These are phyloP conservation scores for Steccherinum ochraceum DNA, from an alignment of 768 basidiomycete species.

Conservation along the genomic window DNA sequence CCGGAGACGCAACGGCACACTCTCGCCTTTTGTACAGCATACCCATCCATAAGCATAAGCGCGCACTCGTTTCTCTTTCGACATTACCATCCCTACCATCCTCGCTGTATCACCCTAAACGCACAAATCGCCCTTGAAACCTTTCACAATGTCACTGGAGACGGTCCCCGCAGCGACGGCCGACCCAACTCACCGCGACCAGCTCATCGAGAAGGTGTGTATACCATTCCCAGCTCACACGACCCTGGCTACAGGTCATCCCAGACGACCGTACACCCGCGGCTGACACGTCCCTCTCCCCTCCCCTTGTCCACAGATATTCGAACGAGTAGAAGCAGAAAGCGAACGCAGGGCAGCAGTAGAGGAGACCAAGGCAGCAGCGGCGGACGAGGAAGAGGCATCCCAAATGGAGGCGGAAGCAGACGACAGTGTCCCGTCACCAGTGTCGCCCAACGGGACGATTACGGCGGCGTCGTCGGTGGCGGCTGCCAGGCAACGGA, in stretches of 20 bases:
- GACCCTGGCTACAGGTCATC: neutral
- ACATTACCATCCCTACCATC: no score
- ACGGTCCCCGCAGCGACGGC: no score
- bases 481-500: constrained; percentile 16
- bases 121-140: no score
- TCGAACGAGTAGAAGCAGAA: constrained; percentile 51
- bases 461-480: constrained; percentile 1
- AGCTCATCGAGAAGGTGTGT: neutral
- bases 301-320: constrained; percentile 34
- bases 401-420: neutral
- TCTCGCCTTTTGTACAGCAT: no score
- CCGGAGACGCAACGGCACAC: no score
- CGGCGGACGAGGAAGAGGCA: constrained; percentile 3
- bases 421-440: constrained; percentile 14
- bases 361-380: constrained; percentile 3
- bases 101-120: no score
- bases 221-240: neutral
- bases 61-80: no score
- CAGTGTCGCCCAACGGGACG: constrained; percentile 1
- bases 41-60: no score
- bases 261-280: no score
- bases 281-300: neutral
- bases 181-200: no score
- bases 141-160: no score
- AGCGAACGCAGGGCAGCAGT: constrained; percentile 31